Evolutionary conservation across 106 monocot genomes (phyloP), one percentile per base, ranked within the genome.

Genomic region (Gastrodia elata): DNA sequence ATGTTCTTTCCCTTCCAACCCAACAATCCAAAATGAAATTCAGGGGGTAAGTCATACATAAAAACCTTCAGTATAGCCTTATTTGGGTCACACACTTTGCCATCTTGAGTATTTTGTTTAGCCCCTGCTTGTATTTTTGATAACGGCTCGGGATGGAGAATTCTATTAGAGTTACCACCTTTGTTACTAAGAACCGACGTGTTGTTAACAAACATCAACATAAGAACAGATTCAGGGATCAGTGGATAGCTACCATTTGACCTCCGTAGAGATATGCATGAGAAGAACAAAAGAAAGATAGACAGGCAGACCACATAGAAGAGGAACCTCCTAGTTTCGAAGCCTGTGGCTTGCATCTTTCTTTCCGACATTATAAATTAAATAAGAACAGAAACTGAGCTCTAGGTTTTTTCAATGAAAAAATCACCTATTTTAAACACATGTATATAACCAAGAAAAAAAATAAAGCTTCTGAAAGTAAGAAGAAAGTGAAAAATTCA

Each of bases 41-140:
- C 75, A 46, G 86, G 49, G 15, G 86, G 82, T 65, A 89, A 77
- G 13, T 89, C 89, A 75, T 89, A 86, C 89, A 89, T 89, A 68
- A 77, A 89, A 59, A 89, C 84, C 73, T 75, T 85, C 58, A 89
- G 83, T 27, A 52, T 28, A 38, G 72, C 78, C 70, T 67, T 8
- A 41, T 67, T 39, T n/a, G 35, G 22, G 52, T 72, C 71, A 57
- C 83, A 79, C 14, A 6, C 32, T 40, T 75, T 43, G 32, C 9
- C 32, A 16, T 52, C 44, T 35, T 26, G 22, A 33, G 38, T n/a
- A 71, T 72, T 78, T 61, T 39, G 61, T 37, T 49, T 33, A 68
- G 49, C 67, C 67, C 43, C 24, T n/a, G 15, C 15, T 65, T 36
- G 39, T 24, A n/a, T 58, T 0, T 9, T 68, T 49, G 55, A 38